Evolutionary conservation across 2,329 filamentous ascomycete species (phyloP).

Genomic region (Periconia sp.): DNA sequence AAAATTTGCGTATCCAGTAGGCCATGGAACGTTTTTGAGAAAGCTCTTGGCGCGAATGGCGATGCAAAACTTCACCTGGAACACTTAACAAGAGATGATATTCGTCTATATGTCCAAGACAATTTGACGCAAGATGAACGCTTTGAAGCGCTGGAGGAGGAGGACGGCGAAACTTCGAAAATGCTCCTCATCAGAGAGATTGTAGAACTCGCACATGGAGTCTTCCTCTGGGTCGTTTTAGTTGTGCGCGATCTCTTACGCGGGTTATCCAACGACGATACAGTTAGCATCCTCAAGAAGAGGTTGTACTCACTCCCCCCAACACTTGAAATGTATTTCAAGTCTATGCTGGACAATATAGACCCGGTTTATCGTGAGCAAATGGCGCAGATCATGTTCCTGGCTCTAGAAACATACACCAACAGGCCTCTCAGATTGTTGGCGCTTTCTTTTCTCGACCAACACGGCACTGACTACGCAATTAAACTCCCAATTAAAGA

Average conservation of each 20-base stretch:
- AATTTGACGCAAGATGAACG: background rate
- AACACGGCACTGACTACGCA: background rate
- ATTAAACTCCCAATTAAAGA: background rate
- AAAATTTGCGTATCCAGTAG: slow-evolving; percentile 16
- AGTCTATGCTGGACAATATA: slow-evolving; percentile 8
- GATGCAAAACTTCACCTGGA: slow-evolving; percentile 4
- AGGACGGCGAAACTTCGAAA: background rate
- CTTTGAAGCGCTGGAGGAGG: background rate
- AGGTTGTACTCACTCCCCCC: slow-evolving; percentile 11
- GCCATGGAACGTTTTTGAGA: slow-evolving; percentile 10
- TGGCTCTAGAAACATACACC: background rate
- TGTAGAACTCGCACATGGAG: slow-evolving; percentile 1
- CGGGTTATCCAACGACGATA: slow-evolving; percentile 6
- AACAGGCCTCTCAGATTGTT: background rate
- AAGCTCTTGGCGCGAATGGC: slow-evolving; percentile 4
- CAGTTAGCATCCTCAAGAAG: slow-evolving; percentile 2
- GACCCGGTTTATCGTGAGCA: slow-evolving; percentile 8
- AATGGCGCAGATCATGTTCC: slow-evolving; percentile 9
- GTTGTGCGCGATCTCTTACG: slow-evolving; percentile 6
- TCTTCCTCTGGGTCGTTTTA: slow-evolving; percentile 15
- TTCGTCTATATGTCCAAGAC: slow-evolving; percentile 5
- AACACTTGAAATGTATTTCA: slow-evolving; percentile 15
- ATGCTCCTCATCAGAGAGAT: slow-evolving; percentile 5
- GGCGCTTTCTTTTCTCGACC: slow-evolving; percentile 5
- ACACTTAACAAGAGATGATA: slow-evolving; percentile 13